Evolutionary conservation across 2,329 filamentous ascomycete genomes (phyloP), one percentile per base, ranked within the genome.

Genomic region (Fusarium begoniae): DNA sequence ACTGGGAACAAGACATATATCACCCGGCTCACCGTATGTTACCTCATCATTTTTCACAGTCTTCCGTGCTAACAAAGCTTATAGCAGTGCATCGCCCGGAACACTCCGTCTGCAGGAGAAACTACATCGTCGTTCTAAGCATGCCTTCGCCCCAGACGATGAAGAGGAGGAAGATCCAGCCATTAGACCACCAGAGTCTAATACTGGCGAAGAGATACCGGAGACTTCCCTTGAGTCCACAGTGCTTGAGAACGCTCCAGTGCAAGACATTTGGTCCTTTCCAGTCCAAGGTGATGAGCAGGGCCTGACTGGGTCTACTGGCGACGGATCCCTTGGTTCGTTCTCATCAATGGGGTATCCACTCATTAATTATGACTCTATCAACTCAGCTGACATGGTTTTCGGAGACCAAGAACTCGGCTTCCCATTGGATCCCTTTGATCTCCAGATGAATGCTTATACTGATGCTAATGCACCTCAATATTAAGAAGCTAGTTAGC

Each of bases 391-490:
- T 10, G 38, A 53, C 7, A 43, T 69, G 20, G 51, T 57, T 2
- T 76, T 70, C 6, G 68, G 61, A 1, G 69, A 68, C 2, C 60
- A 66, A 13, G 74, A 75, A 0, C 44, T 69, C 1, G 55, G 37
- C 0, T 73, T 75, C 9, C 74, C 74, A 1, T 55, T 76, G 20
- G 60, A 76, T 12, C 72, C 63, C 0, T 76, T 76, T 17, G 64
- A 76, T 30, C 38, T 76, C 2, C 66, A 74, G 18, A 53, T 76
- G 8, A 73, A 76, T 8, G 74, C 63, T 1, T 76, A 75, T 9
- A 73, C 64, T 1, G 72, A 76, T 72, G 59, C 44, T 0, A 47
- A 38, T 18, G 44, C 35, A 8, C 38, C 68, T 20, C 32, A 60
- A 13, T 63, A 59, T 37, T 61, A 26, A 17, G 0, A 18, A 41